These are phyloP conservation scores for Fusarium guadeloupense DNA, from an alignment of 2,329 filamentous ascomycete species.

Conservation along the genomic window DNA sequence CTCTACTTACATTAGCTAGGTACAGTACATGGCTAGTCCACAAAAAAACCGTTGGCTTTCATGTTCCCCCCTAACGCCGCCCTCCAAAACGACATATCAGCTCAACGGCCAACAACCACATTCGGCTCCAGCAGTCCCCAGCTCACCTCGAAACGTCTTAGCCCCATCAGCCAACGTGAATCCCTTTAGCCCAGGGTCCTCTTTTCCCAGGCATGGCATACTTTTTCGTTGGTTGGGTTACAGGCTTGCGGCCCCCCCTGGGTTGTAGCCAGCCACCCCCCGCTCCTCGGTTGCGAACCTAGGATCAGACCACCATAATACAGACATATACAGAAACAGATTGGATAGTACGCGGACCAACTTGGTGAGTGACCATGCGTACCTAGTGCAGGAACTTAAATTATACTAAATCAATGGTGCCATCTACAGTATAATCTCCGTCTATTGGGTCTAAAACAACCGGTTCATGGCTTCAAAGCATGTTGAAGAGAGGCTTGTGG, in stretches of 20 bases:
- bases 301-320: conserved; percentile 44
- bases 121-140: conserved; percentile 30
- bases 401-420: conserved; percentile 26
- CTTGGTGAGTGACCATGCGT: conserved; percentile 19
- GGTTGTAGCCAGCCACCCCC: conserved; percentile 41
- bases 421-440: conserved; percentile 26
- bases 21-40: conserved; percentile 31
- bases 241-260: conserved; percentile 30
- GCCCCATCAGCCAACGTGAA: conserved; percentile 21
- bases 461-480: conserved; percentile 2
- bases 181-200: conserved; percentile 31
- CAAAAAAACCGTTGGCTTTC: conserved; percentile 41
- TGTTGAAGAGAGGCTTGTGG: conserved; percentile 21
- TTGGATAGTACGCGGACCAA: conserved; percentile 12
- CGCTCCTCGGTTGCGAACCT: conserved; percentile 42
- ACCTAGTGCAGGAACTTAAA: conserved; percentile 16
- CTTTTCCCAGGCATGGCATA: conserved; percentile 32
- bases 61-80: conserved; percentile 26
- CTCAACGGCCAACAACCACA: conserved; percentile 34
- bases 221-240: conserved; percentile 28
- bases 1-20: not conserved
- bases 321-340: conserved; percentile 27
- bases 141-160: conserved; percentile 27
- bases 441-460: conserved; percentile 20
- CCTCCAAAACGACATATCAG: conserved; percentile 36